phyloP scores from a whole-genome alignment of 345 rosid species.

The Gossypium rotundifolium region DNA sequence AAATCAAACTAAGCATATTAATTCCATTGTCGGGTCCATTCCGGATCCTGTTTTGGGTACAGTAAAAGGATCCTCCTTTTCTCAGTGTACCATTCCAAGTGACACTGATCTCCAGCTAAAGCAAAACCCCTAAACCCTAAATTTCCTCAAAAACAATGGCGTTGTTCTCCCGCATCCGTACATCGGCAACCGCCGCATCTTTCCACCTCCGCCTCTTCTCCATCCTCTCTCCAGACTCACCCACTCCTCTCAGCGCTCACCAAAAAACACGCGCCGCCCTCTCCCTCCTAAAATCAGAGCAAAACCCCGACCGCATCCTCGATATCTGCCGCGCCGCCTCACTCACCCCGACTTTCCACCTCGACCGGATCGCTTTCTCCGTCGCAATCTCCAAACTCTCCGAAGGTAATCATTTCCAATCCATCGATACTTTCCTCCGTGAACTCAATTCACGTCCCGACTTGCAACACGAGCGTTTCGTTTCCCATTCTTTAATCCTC shows the following conservation, averaged over 20 bases:
- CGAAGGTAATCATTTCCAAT: slow-evolving; percentile 40
- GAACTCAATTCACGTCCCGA: slow-evolving; percentile 60
- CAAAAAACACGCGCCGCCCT: slow-evolving; percentile 69
- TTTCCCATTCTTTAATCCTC: slow-evolving; percentile 55
- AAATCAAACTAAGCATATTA: too few species aligned
- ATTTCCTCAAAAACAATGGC: slow-evolving; percentile 26
- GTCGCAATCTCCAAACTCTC: slow-evolving; percentile 56
- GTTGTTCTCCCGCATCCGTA: slow-evolving; percentile 41
- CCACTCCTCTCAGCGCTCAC: slow-evolving; percentile 44
- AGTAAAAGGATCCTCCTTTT: background rate
- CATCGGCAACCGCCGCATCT: slow-evolving; percentile 7
- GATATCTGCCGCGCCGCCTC: slow-evolving; percentile 80
- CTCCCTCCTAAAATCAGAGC: slow-evolving; percentile 60
- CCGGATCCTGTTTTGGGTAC: background rate
- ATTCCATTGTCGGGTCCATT: background rate
- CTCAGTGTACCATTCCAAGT: background rate
- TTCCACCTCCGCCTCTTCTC: slow-evolving; percentile 30
- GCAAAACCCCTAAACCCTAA: slow-evolving; percentile 17
- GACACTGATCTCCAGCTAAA: background rate
- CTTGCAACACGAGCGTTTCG: slow-evolving; percentile 52
- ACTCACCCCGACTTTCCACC: slow-evolving; percentile 48
- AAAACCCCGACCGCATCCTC: slow-evolving; percentile 64
- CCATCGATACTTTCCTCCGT: slow-evolving; percentile 45
- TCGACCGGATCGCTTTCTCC: slow-evolving; percentile 71
- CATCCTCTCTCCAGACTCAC: slow-evolving; percentile 38